Evolutionary conservation across 345 rosid species (phyloP).

Genomic region (Heritiera littoralis): DNA sequence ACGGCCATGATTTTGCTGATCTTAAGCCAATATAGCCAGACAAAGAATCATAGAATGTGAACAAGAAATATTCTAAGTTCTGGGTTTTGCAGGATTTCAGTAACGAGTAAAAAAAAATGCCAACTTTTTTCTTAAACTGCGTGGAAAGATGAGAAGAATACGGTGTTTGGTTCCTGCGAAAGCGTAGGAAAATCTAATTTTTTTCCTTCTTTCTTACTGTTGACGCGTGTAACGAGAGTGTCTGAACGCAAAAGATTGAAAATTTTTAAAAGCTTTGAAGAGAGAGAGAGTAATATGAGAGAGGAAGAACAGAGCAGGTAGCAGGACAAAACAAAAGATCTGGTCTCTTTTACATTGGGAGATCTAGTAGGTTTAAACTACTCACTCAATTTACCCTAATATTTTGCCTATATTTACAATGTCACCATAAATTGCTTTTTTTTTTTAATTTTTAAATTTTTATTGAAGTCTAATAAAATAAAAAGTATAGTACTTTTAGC

Average conservation of each 20-base stretch:
- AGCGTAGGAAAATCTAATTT: conserved; percentile 3
- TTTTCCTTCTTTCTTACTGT: background rate
- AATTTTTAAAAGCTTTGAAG: background rate
- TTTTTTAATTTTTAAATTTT: background rate
- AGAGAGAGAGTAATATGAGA: background rate
- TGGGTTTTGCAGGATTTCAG: background rate
- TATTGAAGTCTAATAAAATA: background rate
- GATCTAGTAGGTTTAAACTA: background rate
- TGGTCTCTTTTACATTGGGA: background rate
- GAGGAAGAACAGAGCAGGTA: background rate
- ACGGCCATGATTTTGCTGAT: conserved; percentile 33
- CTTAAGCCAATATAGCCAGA: background rate
- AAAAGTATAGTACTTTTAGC: too few species aligned
- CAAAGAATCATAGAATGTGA: background rate
- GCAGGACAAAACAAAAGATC: background rate
- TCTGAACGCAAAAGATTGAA: background rate
- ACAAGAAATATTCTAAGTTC: background rate
- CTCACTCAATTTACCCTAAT: background rate
- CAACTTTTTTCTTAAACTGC: background rate
- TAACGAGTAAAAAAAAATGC: background rate
- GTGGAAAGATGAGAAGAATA: conserved; percentile 11
- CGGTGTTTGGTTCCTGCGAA: conserved; percentile 23
- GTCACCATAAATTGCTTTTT: background rate
- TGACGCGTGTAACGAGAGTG: conserved; percentile 7
- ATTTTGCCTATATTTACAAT: background rate